Conservation (phyloP, 2,329 filamentous ascomycete species). For the Xylariales sp. region DNA sequence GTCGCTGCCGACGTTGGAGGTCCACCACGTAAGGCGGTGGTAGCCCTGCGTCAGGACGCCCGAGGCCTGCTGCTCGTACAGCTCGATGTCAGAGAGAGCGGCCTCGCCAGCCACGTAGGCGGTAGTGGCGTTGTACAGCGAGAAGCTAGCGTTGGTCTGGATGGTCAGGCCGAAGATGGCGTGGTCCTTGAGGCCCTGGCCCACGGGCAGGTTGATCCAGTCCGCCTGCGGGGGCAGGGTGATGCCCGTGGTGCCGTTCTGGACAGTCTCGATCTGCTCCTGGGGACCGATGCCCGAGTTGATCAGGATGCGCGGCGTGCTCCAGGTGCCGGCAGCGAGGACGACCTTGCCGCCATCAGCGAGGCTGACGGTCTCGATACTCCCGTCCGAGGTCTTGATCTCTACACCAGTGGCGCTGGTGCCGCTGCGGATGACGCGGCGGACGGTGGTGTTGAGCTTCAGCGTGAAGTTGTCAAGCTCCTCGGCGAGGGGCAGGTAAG, state of each 20-base stretch:
- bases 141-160: slow-evolving; percentile 15
- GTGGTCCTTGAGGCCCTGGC: slow-evolving; percentile 16
- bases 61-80: slow-evolving; percentile 15
- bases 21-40: slow-evolving; percentile 18
- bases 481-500: slow-evolving; percentile 4
- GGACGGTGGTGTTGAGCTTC: slow-evolving; percentile 12
- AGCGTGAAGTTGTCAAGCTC: slow-evolving; percentile 8
- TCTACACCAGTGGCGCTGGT: slow-evolving; percentile 6
- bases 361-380: slow-evolving; percentile 7
- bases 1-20: slow-evolving; percentile 15
- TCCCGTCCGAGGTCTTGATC: slow-evolving; percentile 9
- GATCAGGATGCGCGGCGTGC: slow-evolving; percentile 19
- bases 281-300: slow-evolving; percentile 15
- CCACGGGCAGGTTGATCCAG: slow-evolving; percentile 21
- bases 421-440: slow-evolving; percentile 10
- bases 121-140: not conserved
- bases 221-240: slow-evolving; percentile 15
- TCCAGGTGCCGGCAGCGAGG: slow-evolving; percentile 15
- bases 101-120: slow-evolving; percentile 1
- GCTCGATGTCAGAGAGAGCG: slow-evolving; percentile 4
- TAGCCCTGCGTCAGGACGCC: slow-evolving; percentile 17
- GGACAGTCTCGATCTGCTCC: slow-evolving; percentile 4
- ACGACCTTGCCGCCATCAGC: slow-evolving; percentile 18
- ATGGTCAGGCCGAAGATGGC: slow-evolving; percentile 22
- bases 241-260: slow-evolving; percentile 5